Evolutionary conservation across 2,329 filamentous ascomycete genomes (phyloP), one percentile per base, ranked within the genome.

Genomic region (Pseudocercospora musae): DNA sequence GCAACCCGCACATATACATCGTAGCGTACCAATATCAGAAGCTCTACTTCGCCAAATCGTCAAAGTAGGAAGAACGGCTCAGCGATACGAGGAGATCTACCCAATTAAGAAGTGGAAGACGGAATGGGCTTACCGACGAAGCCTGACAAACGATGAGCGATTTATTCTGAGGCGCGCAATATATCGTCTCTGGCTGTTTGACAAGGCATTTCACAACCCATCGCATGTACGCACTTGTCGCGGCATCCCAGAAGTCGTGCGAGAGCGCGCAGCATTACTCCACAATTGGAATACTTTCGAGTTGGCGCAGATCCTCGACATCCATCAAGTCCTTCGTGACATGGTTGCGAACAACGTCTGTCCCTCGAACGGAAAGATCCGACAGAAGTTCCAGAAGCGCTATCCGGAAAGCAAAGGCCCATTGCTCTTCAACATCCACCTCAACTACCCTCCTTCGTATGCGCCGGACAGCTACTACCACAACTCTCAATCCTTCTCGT

Each of bases 101-200:
- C 84, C 84, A 0, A 79, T 83, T 70, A 85, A 86, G 74, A 86
- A 86, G 71, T 88, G 85, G 85, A 86, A 85, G 68, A 70, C 77
- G 60, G 80, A 85, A 67, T 86, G 78, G 65, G 81, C 82, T 60
- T 77, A 81, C 60, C 81, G 85, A 9, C 82, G 85, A 9, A 77
- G 84, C 2, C 74, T 88, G 53, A 80, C 78, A 0, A 63, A 66
- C 37, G 63, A 76, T 1, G 85, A 88, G 70, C 78, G 80, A 3
- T 81, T 79, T 55, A 76, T 77, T 5, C 69, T 87, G 10, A 80
- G 85, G 10, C 79, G 84, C 44, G 85, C 85, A 9, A 74, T 87
- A 9, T 88, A 87, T 70, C 80, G 85, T 8, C 74, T 85, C 10
- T 87, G 85, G 85, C 79, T 87, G 7, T 87, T 85, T 71, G 78